Base-by-base conservation (phyloP, 805 yeast genomes). In the Clavispora santaluciae region DNA sequence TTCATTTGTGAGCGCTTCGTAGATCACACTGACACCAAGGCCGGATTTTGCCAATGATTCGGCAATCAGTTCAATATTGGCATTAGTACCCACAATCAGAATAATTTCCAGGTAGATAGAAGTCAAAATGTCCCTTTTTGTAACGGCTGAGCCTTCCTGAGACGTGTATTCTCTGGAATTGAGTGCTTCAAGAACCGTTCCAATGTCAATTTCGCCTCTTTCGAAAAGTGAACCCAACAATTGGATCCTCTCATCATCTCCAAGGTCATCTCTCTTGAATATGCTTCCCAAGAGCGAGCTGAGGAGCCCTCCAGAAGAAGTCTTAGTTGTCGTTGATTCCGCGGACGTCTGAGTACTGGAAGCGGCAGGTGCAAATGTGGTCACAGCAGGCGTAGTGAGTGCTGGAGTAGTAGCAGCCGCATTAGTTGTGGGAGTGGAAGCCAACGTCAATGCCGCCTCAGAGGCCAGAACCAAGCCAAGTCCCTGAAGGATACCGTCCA, bases 1-100 rank as follows among this genome's bases (percentile, higher is more conserved):
- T 1, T 48, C 33, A 40, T 55, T 54, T 10, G 42, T 41, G 22
- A 55, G 34, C 5, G 46, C 46, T 17, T 44, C 45, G 40, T 49
- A 41, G 16, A 50, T 42, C 22, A 54, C 48, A 15, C 50, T 50
- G 10, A 48, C 45, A 17, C 48, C 59, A 34, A 55, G 49, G n/a
- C 59, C 59, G 8, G 58, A 54, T 44, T 54, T 54, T 12, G 41
- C 38, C 44, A 55, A 48, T 4, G 58, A 54, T 36, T 46, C 54
- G 38, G 49, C 46, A 15, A 55, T 46, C 22, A 46, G 46, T 35
- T 50, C 56, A 17, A 51, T 37, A 30, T 48, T 49, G 39, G 45
- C 42, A 38, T 48, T 45, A 10, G 53, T 40, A 17, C 50, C 54
- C n/a, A 55, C 42, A 26, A 55, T 42, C 13, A 42, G 36, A 22